A percentile compares a stretch with the other conserved stretches of the same genome.
Conservation (phyloP, 2,329 filamentous ascomycete species). For the Rhytidhysteron rufulum region DNA sequence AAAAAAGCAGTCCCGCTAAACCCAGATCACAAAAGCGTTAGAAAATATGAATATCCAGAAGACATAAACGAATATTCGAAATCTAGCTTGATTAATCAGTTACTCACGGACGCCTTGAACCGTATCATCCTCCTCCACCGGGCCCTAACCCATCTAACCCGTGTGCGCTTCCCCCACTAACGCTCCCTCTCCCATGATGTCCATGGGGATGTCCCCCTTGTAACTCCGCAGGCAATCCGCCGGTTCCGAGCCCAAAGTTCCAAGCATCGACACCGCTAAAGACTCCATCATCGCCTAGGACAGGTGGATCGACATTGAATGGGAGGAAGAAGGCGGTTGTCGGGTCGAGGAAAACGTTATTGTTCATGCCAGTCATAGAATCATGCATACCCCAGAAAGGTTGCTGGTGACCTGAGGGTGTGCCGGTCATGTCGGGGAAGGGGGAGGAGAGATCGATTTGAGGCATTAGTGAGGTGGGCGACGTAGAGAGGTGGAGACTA, state of each 20-base stretch:
- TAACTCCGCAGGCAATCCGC: constrained; percentile 4
- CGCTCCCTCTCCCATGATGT: neutral
- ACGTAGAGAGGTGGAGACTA: constrained; percentile 33
- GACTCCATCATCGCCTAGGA: constrained; percentile 34
- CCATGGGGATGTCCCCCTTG: neutral
- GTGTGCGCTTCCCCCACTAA: neutral
- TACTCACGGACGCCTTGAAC: too few relatives aligned
- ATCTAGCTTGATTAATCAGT: too few relatives aligned
- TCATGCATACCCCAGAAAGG: constrained; percentile 32
- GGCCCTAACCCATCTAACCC: neutral
- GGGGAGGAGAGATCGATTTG: constrained; percentile 27
- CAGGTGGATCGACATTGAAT: constrained; percentile 80
- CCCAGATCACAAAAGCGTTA: too few relatives aligned
- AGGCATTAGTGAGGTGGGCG: constrained; percentile 25
- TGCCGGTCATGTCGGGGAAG: constrained; percentile 28
- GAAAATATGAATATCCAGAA: too few relatives aligned
- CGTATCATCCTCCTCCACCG: too few relatives aligned
- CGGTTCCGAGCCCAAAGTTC: constrained; percentile 21
- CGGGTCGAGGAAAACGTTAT: constrained; percentile 32
- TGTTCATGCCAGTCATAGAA: constrained; percentile 17
- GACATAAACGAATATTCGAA: too few relatives aligned
- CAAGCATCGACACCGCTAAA: constrained; percentile 19
- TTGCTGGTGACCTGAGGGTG: constrained; percentile 30
- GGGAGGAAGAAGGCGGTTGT: constrained; percentile 84
- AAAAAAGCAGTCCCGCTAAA: too few relatives aligned